Base-by-base conservation (phyloP, 805 yeast genomes). In the Ogataea wickerhamii region DNA sequence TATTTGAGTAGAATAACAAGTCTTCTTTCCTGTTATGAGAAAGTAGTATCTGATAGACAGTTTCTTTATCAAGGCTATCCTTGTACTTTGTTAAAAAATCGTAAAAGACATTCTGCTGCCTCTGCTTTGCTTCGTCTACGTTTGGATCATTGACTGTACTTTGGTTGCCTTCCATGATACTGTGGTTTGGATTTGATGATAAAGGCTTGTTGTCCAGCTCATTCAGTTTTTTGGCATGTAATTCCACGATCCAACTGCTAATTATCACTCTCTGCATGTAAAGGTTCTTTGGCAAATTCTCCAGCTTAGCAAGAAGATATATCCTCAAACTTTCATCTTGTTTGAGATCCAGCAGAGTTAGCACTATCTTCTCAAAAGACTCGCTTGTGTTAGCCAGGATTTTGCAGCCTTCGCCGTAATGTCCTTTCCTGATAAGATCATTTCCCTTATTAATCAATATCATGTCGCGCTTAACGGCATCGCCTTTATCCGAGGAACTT, bases 11-110 rank as follows among this genome's bases (percentile, higher is more conserved):
- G 41, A 67, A 72, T 1, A 91, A 51, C 12, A 88, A 63, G 54
- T 81, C 83, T 0, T 73, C 69, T 33, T 73, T 73, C 40, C 83
- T 68, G 43, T 87, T 82, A 51, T 83, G 83, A 3, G 79, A 74
- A 0, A 72, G 61, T 36, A 91, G 70, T 4, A 89, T 73, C 53
- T 87, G 88, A 51, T 82, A 85, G 0, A 85, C 66, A 0, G 95
- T 81, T 7, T 70, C 70, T 24, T 69, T 69, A 55, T 88, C 94
- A n/a, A 87, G 52, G 4, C 58, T 49, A 18, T 66, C 64, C 38
- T 69, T 62, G 53, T 78, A 70, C 2, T 61, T 52, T 2, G 63
- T 53, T 12, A 88, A 56, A 55, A 88, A 87, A 2, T 58, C 51
- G 19, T 68, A 60, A 49, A 73, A 67, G 40, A 66, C 63, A 45